Evolutionary conservation across 75 land plant genomes (phyloP).

Genomic region (Isoetes taiwanensis): DNA sequence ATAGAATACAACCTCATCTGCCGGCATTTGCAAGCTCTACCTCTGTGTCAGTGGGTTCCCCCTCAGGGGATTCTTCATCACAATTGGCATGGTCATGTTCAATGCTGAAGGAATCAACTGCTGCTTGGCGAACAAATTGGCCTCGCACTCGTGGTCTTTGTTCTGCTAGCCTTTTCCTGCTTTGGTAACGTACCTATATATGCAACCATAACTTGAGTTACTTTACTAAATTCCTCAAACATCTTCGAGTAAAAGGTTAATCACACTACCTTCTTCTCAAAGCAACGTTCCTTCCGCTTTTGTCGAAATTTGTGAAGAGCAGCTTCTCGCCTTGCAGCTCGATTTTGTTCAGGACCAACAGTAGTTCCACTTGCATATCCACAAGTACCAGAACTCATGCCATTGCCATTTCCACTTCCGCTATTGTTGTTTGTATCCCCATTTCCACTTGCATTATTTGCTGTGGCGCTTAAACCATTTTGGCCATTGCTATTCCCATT

Average conservation of each 20-base stretch:
- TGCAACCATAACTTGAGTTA: neutral
- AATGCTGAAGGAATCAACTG: too few species aligned
- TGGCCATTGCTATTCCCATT: conserved; percentile 39
- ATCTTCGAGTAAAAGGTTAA: too few species aligned
- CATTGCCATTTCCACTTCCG: conserved; percentile 35
- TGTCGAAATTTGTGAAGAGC: conserved; percentile 72
- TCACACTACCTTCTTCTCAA: conserved; percentile 88
- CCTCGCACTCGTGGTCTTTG: conserved; percentile 66
- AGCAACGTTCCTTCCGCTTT: conserved; percentile 79
- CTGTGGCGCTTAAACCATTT: conserved; percentile 23
- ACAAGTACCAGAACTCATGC: conserved; percentile 21
- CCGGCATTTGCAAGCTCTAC: too few species aligned
- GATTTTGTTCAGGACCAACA: conserved; percentile 26
- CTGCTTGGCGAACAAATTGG: conserved; percentile 52
- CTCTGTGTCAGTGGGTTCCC: too few species aligned
- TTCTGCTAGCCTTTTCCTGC: conserved; percentile 77
- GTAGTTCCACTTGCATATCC: conserved; percentile 15
- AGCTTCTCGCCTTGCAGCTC: conserved; percentile 58
- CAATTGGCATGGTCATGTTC: too few species aligned
- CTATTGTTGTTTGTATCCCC: conserved; percentile 19
- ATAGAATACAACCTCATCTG: too few species aligned
- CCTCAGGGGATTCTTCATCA: too few species aligned
- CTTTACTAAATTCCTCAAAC: too few species aligned
- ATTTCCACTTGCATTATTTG: conserved; percentile 21
- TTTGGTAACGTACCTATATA: conserved; percentile 67